phyloP scores from a whole-genome alignment of 2,329 filamentous ascomycete genomes.

The Aspergillus ruber region DNA sequence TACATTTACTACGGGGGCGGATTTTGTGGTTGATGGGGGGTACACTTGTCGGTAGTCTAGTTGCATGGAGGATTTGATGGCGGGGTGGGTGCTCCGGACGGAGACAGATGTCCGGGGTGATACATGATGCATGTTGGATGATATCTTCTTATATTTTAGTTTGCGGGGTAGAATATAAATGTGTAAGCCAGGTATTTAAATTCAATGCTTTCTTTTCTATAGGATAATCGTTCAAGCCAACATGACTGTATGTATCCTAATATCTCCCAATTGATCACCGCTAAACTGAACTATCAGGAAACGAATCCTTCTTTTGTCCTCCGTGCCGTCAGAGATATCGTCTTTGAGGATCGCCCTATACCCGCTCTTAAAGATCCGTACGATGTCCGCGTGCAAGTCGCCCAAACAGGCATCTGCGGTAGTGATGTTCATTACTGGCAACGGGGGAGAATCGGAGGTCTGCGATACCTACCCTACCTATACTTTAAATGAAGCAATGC shows the following conservation, averaged over 20 bases:
- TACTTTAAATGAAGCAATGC: background rate
- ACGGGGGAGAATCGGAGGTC: conserved; percentile 39
- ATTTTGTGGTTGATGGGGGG: conserved; percentile 66
- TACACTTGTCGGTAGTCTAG: conserved; percentile 35
- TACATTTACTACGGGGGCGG: conserved; percentile 67
- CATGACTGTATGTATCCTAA: background rate
- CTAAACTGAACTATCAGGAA: conserved; percentile 1
- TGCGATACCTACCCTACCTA: background rate
- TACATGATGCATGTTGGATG: background rate
- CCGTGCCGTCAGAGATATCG: conserved; percentile 39
- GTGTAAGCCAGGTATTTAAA: background rate
- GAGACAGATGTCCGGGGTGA: background rate
- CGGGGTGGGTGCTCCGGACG: background rate
- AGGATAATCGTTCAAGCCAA: background rate
- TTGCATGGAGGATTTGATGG: background rate
- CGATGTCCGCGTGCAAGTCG: conserved; percentile 42
- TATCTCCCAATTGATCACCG: background rate
- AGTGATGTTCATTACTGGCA: conserved; percentile 41
- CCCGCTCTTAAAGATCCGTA: conserved; percentile 30
- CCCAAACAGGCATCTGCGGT: conserved; percentile 45
- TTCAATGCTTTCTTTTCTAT: too few species aligned
- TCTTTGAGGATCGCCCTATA: conserved; percentile 40
- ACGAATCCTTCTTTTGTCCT: conserved; percentile 42
- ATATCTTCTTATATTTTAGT: background rate
- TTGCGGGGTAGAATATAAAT: background rate